Evolutionary conservation across 495 filamentous ascomycete species (phyloP), one percentile per base, ranked within the genome.

Genomic region (Hyaloscypha variabilis): DNA sequence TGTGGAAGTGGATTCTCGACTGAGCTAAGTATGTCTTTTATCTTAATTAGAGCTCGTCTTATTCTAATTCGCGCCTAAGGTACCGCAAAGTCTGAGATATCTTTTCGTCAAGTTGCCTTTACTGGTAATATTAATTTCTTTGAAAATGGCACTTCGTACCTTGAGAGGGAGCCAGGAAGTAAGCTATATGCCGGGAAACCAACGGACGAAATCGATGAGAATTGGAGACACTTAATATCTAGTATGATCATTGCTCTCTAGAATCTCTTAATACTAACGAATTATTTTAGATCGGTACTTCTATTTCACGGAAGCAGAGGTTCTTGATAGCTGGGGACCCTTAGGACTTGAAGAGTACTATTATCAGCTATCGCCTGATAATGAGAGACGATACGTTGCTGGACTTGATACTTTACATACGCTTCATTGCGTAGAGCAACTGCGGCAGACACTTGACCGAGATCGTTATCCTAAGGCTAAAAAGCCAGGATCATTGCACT

Each of bases 21-120:
- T 59, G 56, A 59, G 56, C 56, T 59, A 36, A 59, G 56, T 59
- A 59, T 59, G 31, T 59, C 24, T 36, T 36, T 36, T n/a, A 59
- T 59, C 31, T 23, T 26, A 5, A 42, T 59, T 19, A 26, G n/a
- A 59, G 28, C 28, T 42, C 24, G 31, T 59, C 56, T 23, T 29
- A 42, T 59, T 59, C 56, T 59, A 59, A 59, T 59, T 36, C 39
- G n/a, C 28, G 28, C 56, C 49, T 52, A 23, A 59, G 56, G 56
- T 42, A 59, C 56, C 39, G 28, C 56, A 23, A 59, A 29, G 19
- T 59, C 56, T 39, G 56, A 59, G 56, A 29, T 59, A 42, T 59
- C 56, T 39, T 59, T 59, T 25, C 56, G 56, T 29, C 56, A 23
- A 59, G 56, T 59, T 23, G 24, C 56, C n/a, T 59, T 59, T 39